phyloP scores from a whole-genome alignment of 768 basidiomycete genomes.

The Myochromella boudieri region DNA sequence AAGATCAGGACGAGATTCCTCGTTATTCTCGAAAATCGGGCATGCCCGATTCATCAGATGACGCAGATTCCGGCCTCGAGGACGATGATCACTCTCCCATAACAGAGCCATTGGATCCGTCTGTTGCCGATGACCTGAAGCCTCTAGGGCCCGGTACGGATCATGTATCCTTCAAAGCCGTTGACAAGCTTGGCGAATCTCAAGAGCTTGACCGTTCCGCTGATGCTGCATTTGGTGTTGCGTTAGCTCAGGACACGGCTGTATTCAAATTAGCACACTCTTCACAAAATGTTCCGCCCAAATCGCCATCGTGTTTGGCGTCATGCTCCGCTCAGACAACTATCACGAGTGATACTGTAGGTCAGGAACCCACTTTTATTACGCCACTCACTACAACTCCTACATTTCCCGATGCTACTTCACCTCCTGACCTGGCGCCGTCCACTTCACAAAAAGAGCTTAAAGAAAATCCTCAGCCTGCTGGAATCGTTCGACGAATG shows the following conservation, averaged over 20 bases:
- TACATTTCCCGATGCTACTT: conserved; percentile 1
- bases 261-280: conserved; percentile 4
- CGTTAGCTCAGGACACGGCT: conserved; percentile 30
- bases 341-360: neutral
- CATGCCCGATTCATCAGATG: conserved; percentile 20
- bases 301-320: conserved; percentile 24
- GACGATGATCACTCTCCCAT: conserved; percentile 31
- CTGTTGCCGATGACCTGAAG: neutral
- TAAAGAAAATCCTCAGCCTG: neutral
- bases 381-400: conserved; percentile 8
- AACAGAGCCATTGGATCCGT: neutral
- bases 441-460: neutral
- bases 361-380: neutral
- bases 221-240: conserved; percentile 34
- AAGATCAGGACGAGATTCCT: conserved; percentile 28
- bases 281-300: conserved; percentile 1
- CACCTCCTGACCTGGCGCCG: conserved; percentile 1
- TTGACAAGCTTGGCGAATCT: conserved; percentile 30
- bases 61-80: conserved; percentile 37
- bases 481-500: conserved; percentile 39
- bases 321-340: conserved; percentile 6
- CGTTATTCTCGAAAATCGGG: conserved; percentile 27
- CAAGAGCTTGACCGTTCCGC: conserved; percentile 30
- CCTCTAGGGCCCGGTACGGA: conserved; percentile 6
- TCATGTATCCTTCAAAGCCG: conserved; percentile 28